Percentiles rank a stretch among this genome's conserved stretches.
phyloP scores from a whole-genome alignment of 805 yeast genomes.

The Metschnikowia lochheadii region DNA sequence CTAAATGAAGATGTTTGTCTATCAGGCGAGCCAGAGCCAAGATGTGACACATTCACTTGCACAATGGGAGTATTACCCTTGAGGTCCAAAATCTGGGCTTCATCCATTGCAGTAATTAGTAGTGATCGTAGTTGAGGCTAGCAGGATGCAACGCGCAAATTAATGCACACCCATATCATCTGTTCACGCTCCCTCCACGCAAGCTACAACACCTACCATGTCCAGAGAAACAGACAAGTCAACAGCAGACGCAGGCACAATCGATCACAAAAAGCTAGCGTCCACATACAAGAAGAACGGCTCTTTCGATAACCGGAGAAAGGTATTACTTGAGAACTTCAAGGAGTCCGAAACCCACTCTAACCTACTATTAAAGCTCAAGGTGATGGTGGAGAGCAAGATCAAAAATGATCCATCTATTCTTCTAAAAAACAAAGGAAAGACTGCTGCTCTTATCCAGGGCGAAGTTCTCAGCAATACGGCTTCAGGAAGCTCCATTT shows the following conservation, averaged over 20 bases:
- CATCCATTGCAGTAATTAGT: background rate
- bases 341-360: constrained; percentile 36
- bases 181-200: background rate
- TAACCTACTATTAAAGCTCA: constrained; percentile 37
- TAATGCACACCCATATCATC: background rate
- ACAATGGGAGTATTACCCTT: background rate
- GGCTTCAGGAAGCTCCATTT: constrained; percentile 20
- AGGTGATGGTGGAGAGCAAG: constrained; percentile 42
- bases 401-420: constrained; percentile 46
- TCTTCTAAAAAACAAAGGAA: constrained; percentile 46
- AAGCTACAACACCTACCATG: background rate
- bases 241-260: background rate
- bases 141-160: background rate
- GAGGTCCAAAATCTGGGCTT: constrained; percentile 5
- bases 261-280: constrained; percentile 38
- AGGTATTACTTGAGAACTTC: constrained; percentile 41
- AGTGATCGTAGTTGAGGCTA: background rate
- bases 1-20: background rate
- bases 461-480: constrained; percentile 40
- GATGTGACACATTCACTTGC: constrained; percentile 7
- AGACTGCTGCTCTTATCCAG: constrained; percentile 49
- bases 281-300: constrained; percentile 47
- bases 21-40: constrained; percentile 11
- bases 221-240: background rate
- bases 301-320: constrained; percentile 44